phyloP scores from a whole-genome alignment of 2,329 filamentous ascomycete species.

The Aureobasidium namibiae region DNA sequence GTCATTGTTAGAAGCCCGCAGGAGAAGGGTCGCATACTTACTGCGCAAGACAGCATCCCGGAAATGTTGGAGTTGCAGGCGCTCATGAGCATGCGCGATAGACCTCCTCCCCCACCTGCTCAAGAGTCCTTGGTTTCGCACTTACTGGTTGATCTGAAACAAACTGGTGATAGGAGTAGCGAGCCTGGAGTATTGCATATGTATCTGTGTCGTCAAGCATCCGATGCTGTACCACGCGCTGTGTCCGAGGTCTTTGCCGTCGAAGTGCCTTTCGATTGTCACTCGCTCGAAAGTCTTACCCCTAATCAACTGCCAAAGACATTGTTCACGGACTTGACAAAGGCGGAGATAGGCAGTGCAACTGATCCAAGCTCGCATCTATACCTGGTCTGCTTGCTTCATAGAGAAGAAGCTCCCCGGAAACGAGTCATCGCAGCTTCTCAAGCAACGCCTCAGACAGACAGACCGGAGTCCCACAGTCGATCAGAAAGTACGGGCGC shows the following conservation, averaged over 20 bases:
- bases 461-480: neutral
- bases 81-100: slow-evolving; percentile 87
- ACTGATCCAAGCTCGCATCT: slow-evolving; percentile 62
- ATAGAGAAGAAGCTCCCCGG: slow-evolving; percentile 45
- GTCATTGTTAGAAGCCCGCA: slow-evolving; percentile 88
- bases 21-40: slow-evolving; percentile 75
- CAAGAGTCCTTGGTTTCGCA: slow-evolving; percentile 73
- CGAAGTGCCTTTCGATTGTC: slow-evolving; percentile 64
- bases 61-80: slow-evolving; percentile 88
- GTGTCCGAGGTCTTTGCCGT: slow-evolving; percentile 79
- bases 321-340: slow-evolving; percentile 77
- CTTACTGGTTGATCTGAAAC: slow-evolving; percentile 73
- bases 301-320: slow-evolving; percentile 67
- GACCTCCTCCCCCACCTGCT: slow-evolving; percentile 59
- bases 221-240: slow-evolving; percentile 53
- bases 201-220: slow-evolving; percentile 65
- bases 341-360: slow-evolving; percentile 61
- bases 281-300: slow-evolving; percentile 54
- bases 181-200: slow-evolving; percentile 69
- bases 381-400: slow-evolving; percentile 75
- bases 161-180: slow-evolving; percentile 68
- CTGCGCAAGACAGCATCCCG: slow-evolving; percentile 85
- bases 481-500: slow-evolving; percentile 22
- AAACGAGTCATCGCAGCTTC: neutral
- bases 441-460: neutral